Percentiles rank a stretch among this genome's conserved stretches.
phyloP scores from a whole-genome alignment of 2,329 filamentous ascomycete genomes.

The Furcasterigmium sp. region DNA sequence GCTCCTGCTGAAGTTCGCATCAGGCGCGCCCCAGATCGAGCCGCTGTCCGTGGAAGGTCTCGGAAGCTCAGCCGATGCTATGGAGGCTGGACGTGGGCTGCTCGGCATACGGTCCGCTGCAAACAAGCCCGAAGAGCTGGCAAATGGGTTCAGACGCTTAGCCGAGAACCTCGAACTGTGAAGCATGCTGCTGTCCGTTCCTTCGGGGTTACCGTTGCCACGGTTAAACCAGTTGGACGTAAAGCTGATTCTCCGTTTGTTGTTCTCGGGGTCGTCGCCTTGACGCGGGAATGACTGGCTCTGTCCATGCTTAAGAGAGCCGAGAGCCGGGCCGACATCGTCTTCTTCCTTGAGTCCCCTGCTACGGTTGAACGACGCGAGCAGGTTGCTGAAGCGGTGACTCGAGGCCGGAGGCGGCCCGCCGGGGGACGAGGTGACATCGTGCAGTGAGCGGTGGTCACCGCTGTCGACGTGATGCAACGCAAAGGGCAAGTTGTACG shows the following conservation, averaged over 20 bases:
- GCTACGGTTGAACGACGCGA: conserved; percentile 59
- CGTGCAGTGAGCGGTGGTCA: conserved; percentile 37
- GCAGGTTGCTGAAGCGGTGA: conserved; percentile 40
- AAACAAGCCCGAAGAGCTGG: conserved; percentile 43
- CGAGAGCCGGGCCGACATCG: conserved; percentile 59
- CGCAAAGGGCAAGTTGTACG: conserved; percentile 52
- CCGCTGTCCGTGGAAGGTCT: conserved; percentile 75
- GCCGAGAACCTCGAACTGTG: conserved; percentile 27
- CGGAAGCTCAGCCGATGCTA: conserved; percentile 65
- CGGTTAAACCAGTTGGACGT: conserved; percentile 54
- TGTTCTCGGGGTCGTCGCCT: conserved; percentile 51
- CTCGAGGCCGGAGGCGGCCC: conserved; percentile 22
- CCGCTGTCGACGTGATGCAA: conserved; percentile 37
- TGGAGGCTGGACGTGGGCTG: conserved; percentile 63
- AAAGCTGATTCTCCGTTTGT: conserved; percentile 53
- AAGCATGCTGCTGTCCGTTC: conserved; percentile 22
- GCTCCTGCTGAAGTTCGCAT: conserved; percentile 34
- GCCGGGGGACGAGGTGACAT: conserved; percentile 34
- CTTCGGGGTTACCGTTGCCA: conserved; percentile 43
- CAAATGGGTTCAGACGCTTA: conserved; percentile 39
- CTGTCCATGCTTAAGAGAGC: conserved; percentile 64
- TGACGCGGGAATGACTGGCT: conserved; percentile 72
- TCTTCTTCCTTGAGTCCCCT: conserved; percentile 53
- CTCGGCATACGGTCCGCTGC: conserved; percentile 52
- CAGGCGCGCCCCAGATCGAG: conserved; percentile 63